Percentiles rank a stretch among this genome's conserved stretches.
These are phyloP conservation scores for Podila horticola DNA, from an alignment of 192 early-diverging fungal species.

Conservation along the genomic window DNA sequence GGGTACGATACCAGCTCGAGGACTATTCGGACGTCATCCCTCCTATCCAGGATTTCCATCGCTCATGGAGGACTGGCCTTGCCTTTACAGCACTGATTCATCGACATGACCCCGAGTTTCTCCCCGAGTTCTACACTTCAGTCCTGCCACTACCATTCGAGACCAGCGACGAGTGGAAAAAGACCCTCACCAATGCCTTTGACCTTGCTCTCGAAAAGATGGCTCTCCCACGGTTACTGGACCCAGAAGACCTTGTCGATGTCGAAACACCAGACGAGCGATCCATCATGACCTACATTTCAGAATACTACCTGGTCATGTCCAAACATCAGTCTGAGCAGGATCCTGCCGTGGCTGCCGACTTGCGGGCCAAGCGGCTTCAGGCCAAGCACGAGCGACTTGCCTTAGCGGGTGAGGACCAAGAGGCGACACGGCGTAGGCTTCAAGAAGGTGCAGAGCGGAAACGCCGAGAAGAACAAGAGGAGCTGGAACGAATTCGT, in stretches of 20 bases:
- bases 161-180: slow-evolving; percentile 49
- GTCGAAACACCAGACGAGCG: slow-evolving; percentile 63
- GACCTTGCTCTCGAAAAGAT: slow-evolving; percentile 54
- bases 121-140: slow-evolving; percentile 55
- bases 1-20: slow-evolving; percentile 62
- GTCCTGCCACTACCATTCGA: slow-evolving; percentile 45
- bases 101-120: slow-evolving; percentile 54
- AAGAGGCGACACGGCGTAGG: slow-evolving; percentile 17
- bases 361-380: slow-evolving; percentile 9
- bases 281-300: slow-evolving; percentile 62
- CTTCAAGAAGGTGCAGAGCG: slow-evolving; percentile 34
- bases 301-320: slow-evolving; percentile 63
- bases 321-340: slow-evolving; percentile 52
- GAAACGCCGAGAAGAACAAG: slow-evolving; percentile 25
- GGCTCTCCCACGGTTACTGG: slow-evolving; percentile 53
- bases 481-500: slow-evolving; percentile 47
- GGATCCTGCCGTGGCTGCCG: slow-evolving; percentile 32
- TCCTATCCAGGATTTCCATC: slow-evolving; percentile 60
- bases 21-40: slow-evolving; percentile 62
- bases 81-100: slow-evolving; percentile 61
- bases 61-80: slow-evolving; percentile 63
- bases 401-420: slow-evolving; percentile 42
- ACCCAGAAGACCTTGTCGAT: slow-evolving; percentile 59
- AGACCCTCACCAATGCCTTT: slow-evolving; percentile 50
- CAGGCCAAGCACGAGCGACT: slow-evolving; percentile 37